Conservation (phyloP, 73 alveolate genomes). For the Paraurostyla sp. region DNA sequence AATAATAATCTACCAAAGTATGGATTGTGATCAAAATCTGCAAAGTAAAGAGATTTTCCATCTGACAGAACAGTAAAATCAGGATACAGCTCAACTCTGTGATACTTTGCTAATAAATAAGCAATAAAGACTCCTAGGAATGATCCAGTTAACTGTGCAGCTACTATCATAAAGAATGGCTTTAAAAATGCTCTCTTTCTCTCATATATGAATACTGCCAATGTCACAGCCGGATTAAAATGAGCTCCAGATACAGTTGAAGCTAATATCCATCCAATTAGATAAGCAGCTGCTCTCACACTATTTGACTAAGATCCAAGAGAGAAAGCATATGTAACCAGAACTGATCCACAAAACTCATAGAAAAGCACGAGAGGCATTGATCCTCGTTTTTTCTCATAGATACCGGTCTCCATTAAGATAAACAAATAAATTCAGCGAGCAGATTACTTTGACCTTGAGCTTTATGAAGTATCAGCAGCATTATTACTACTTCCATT, state of each 20-base stretch:
- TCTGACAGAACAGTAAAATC: background rate
- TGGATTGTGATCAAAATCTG: background rate
- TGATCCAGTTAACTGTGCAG: constrained; percentile 37
- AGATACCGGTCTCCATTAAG: constrained; percentile 51
- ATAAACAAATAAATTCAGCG: too few relatives aligned
- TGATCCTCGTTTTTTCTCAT: background rate
- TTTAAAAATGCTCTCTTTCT: background rate
- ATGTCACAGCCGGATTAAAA: constrained; percentile 69
- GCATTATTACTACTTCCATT: too few relatives aligned
- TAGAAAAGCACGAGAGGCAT: constrained; percentile 6
- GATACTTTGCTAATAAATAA: background rate
- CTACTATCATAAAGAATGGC: background rate
- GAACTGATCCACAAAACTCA: constrained; percentile 39
- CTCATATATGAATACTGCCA: constrained; percentile 28
- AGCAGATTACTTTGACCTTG: background rate
- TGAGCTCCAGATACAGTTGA: constrained; percentile 63
- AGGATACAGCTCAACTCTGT: constrained; percentile 2
- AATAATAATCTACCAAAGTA: background rate
- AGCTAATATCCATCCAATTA: constrained; percentile 30
- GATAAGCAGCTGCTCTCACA: constrained; percentile 11
- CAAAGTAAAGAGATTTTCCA: background rate
- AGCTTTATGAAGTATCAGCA: too few relatives aligned
- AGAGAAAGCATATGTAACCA: constrained; percentile 1
- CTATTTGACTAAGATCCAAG: background rate
- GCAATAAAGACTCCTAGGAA: constrained; percentile 24